Evolutionary conservation across 2,329 filamentous ascomycete genomes (phyloP).

Genomic region (Clarireedia homoeocarpa): DNA sequence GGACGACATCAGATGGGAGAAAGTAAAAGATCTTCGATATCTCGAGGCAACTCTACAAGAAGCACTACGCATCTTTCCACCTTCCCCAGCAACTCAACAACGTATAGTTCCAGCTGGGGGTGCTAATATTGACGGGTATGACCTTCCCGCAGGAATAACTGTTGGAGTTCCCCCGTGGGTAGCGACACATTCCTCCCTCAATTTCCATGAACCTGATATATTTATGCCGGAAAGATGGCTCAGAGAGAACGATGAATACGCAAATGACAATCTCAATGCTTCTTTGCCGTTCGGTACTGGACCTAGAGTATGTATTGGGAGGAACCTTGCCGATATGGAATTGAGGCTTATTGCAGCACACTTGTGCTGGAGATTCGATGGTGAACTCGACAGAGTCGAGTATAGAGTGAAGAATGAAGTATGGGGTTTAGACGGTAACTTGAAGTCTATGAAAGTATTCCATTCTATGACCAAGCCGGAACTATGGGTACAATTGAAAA

Average conservation of each 20-base stretch:
- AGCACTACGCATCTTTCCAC: slow-evolving; percentile 7
- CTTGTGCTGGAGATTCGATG: slow-evolving; percentile 11
- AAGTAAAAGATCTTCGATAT: slow-evolving; percentile 1
- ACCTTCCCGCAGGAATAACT: slow-evolving; percentile 18
- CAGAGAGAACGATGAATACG: slow-evolving; percentile 10
- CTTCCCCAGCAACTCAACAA: slow-evolving; percentile 20
- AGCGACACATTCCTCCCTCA: background rate
- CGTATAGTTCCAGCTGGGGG: slow-evolving; percentile 20
- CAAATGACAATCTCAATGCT: slow-evolving; percentile 3
- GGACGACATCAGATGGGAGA: slow-evolving; percentile 33
- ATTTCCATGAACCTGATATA: slow-evolving; percentile 8
- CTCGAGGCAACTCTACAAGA: background rate
- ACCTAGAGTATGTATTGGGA: slow-evolving; percentile 11
- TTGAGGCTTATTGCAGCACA: slow-evolving; percentile 11
- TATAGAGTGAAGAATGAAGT: background rate
- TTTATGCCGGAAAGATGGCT: slow-evolving; percentile 28
- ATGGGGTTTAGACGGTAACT: background rate
- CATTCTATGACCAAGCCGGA: background rate
- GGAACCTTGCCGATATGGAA: slow-evolving; percentile 12
- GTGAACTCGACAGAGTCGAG: background rate
- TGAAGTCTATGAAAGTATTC: background rate
- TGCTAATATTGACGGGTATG: slow-evolving; percentile 1
- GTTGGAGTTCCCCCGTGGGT: background rate
- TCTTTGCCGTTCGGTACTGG: slow-evolving; percentile 8
- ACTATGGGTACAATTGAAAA: background rate